Conservation (phyloP, 257 asterid genomes). For the Coffea canephora region DNA sequence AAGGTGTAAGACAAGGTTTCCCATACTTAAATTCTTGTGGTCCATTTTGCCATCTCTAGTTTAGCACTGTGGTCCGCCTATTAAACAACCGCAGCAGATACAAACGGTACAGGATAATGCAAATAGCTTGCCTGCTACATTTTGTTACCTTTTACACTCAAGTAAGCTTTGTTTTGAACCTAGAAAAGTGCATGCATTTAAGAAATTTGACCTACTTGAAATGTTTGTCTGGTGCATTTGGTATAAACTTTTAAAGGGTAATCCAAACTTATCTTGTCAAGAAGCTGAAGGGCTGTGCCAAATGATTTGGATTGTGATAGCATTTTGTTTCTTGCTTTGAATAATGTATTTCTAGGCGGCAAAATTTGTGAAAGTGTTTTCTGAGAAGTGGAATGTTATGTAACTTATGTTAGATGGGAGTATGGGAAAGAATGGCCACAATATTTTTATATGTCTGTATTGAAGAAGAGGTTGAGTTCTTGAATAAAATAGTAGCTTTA, state of each 20-base stretch:
- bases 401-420: not conserved
- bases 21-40: conserved; percentile 10
- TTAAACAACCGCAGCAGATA: not conserved
- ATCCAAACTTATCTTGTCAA: not conserved
- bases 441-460: not conserved
- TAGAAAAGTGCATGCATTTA: not conserved
- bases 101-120: not conserved
- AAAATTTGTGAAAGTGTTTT: too few relatives aligned
- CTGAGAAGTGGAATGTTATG: not conserved
- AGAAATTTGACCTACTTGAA: not conserved
- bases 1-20: conserved; percentile 7
- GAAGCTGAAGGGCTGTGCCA: not conserved
- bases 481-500: not conserved
- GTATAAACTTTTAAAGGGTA: too few relatives aligned
- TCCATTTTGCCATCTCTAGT: conserved; percentile 13
- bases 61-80: not conserved
- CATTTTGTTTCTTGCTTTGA: not conserved
- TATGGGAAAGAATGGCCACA: not conserved
- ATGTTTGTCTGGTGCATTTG: too few relatives aligned
- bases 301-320: not conserved
- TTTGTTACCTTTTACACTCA: not conserved
- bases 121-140: not conserved
- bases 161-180: not conserved
- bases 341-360: not conserved
- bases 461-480: not conserved